phyloP scores from a whole-genome alignment of 1,284 basidiomycete species.

The Austropuccinia psidii region DNA sequence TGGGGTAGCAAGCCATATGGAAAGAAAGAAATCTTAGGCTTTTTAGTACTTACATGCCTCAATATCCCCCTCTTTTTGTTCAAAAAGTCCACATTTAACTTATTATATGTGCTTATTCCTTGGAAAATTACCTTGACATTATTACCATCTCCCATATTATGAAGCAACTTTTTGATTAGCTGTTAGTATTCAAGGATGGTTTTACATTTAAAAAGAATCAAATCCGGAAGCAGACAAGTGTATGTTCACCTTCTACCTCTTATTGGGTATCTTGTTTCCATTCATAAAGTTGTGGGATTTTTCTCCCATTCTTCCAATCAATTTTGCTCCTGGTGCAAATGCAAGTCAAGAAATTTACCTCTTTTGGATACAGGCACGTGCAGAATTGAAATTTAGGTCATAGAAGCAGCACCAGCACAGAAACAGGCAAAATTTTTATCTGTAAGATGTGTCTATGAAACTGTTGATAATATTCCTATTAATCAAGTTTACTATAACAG shows the following conservation, averaged over 20 bases:
- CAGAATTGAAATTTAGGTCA: too few relatives aligned
- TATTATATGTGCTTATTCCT: neutral
- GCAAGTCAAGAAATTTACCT: too few relatives aligned
- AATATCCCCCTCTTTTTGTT: neutral
- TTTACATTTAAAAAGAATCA: neutral
- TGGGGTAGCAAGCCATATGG: conserved; percentile 15
- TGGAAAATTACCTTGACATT: neutral
- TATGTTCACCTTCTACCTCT: neutral
- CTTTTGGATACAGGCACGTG: too few relatives aligned
- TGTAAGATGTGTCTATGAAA: too few relatives aligned
- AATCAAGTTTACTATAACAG: too few relatives aligned
- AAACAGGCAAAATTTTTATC: neutral
- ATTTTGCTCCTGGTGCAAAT: conserved; percentile 16
- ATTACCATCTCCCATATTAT: neutral
- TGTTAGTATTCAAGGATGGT: neutral
- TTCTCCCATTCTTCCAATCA: neutral
- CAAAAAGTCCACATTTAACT: neutral
- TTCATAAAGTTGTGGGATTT: conserved; percentile 18
- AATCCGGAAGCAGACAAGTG: neutral
- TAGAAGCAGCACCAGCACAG: neutral
- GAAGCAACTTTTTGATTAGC: neutral
- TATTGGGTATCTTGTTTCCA: neutral
- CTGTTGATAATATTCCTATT: too few relatives aligned
- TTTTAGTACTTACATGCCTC: conserved; percentile 11
- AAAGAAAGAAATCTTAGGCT: neutral